Evolutionary conservation across 108 stramenopile species (phyloP).

Genomic region (Fistulifera solaris): DNA sequence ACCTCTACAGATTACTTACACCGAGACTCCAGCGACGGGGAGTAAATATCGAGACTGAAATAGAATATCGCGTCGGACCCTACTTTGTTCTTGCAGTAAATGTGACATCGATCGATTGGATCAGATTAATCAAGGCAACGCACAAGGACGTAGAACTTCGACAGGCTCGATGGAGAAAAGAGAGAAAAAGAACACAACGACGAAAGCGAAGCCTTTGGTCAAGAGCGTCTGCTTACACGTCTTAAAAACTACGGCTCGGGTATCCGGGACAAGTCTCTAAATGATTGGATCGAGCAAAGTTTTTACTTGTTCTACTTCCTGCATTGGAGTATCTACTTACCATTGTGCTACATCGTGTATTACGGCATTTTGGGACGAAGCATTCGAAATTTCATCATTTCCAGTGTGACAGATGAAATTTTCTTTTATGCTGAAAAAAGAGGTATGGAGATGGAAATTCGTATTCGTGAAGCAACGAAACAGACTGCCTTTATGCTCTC

Average conservation of each 20-base stretch:
- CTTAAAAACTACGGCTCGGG: conserved; percentile 2
- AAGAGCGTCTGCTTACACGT: not conserved
- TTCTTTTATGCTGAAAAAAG: conserved; percentile 70
- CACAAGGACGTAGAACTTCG: conserved; percentile 29
- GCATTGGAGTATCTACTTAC: conserved; percentile 51
- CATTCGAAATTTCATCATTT: conserved; percentile 53
- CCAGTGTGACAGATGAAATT: conserved; percentile 61
- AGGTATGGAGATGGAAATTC: conserved; percentile 81
- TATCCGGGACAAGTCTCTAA: conserved; percentile 29
- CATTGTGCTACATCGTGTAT: conserved; percentile 50
- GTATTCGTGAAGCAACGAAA: conserved; percentile 27
- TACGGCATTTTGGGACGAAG: conserved; percentile 26
- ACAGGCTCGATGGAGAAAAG: conserved; percentile 21
- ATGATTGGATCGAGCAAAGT: conserved; percentile 33
- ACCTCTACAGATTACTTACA: conserved; percentile 56
- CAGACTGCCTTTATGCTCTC: conserved; percentile 76
- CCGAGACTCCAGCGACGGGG: conserved; percentile 55
- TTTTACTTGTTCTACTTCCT: conserved; percentile 37
- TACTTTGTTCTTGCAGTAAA: conserved; percentile 78
- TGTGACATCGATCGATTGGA: conserved; percentile 56
- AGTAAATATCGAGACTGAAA: conserved; percentile 65
- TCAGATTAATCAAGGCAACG: conserved; percentile 39
- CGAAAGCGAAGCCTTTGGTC: not conserved
- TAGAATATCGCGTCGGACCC: conserved; percentile 70
- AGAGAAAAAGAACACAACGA: conserved; percentile 15